phyloP scores from a whole-genome alignment of 2,329 filamentous ascomycete species.

The Penicillium sp. region DNA sequence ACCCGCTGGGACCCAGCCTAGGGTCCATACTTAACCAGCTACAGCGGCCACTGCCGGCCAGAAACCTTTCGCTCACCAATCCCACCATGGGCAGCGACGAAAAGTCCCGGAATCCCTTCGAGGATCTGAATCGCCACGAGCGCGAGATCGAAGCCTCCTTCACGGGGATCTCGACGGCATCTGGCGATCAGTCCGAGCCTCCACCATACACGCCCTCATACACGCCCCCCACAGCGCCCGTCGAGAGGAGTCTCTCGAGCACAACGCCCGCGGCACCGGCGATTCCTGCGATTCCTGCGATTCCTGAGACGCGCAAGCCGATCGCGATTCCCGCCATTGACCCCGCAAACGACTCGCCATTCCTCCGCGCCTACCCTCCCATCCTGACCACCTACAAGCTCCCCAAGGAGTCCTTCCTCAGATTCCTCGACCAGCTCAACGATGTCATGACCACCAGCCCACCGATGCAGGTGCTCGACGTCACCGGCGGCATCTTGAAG shows the following conservation, averaged over 20 bases:
- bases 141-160: too few relatives aligned
- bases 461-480: conserved; percentile 28
- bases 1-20: too few relatives aligned
- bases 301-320: background rate
- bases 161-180: too few relatives aligned
- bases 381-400: conserved; percentile 9
- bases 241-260: background rate
- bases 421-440: conserved; percentile 29
- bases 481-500: conserved; percentile 25
- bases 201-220: too few relatives aligned
- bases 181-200: too few relatives aligned
- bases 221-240: background rate
- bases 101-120: conserved; percentile 5
- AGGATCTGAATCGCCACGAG: conserved; percentile 4
- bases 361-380: conserved; percentile 20
- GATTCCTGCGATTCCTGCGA: background rate
- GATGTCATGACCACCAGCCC: conserved; percentile 24
- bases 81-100: too few relatives aligned
- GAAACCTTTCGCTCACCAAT: too few relatives aligned
- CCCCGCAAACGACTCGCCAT: conserved; percentile 12
- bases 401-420: conserved; percentile 20
- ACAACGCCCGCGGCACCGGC: background rate
- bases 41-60: too few relatives aligned
- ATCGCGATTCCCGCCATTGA: conserved; percentile 20
- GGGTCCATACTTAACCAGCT: too few relatives aligned